Conservation (phyloP, 2,329 filamentous ascomycete genomes). For the Coleophoma cylindrospora region DNA sequence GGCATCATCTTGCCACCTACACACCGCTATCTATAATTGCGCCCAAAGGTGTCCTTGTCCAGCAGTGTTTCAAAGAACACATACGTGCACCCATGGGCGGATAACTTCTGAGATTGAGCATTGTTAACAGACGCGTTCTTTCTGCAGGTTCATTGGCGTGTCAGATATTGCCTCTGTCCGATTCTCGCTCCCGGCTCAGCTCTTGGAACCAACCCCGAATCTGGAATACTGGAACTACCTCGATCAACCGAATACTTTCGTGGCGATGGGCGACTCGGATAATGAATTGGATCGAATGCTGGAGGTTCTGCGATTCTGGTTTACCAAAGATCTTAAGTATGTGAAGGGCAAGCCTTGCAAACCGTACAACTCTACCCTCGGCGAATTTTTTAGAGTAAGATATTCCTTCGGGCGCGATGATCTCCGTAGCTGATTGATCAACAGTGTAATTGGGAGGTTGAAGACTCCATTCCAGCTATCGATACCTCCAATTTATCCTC, state of each 20-base stretch:
- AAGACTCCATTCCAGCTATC: slow-evolving; percentile 69
- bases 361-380: slow-evolving; percentile 94
- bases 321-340: slow-evolving; percentile 98
- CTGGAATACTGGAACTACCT: slow-evolving; percentile 99
- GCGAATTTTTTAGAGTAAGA: slow-evolving; percentile 90
- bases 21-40: slow-evolving; percentile 10
- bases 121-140: not conserved
- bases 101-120: too few species aligned
- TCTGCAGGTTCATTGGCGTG: slow-evolving; percentile 83
- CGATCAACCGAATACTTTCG: slow-evolving; percentile 88
- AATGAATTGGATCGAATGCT: slow-evolving; percentile 92
- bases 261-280: slow-evolving; percentile 79
- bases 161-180: slow-evolving; percentile 91
- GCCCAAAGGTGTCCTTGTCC: not conserved
- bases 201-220: slow-evolving; percentile 94
- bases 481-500: slow-evolving; percentile 12
- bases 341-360: slow-evolving; percentile 98
- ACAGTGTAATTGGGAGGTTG: slow-evolving; percentile 92
- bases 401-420: slow-evolving; percentile 70
- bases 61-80: not conserved
- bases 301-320: slow-evolving; percentile 93
- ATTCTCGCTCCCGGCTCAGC: slow-evolving; percentile 91
- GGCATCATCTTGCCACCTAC: not conserved
- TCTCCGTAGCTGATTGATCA: slow-evolving; percentile 57
- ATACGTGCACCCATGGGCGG: not conserved